Evolutionary conservation across 768 basidiomycete species (phyloP).

Genomic region (Chalciporus sphaerocephalus): DNA sequence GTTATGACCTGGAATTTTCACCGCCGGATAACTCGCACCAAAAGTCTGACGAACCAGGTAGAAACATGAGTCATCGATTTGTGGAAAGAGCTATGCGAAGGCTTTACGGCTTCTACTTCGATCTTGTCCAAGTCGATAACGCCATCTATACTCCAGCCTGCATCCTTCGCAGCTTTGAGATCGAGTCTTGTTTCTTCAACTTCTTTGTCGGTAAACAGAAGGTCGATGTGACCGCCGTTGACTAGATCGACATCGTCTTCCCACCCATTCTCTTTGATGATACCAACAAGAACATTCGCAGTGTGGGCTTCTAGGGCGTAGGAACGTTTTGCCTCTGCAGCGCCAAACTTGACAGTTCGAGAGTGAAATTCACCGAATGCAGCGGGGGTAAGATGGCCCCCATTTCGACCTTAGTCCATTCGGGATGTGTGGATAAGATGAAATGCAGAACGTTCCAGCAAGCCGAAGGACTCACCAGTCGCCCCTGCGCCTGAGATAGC

Average conservation of each 20-base stretch:
- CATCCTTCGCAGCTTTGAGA: slow-evolving; percentile 48
- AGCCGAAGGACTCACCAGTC: slow-evolving; percentile 47
- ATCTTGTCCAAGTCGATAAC: slow-evolving; percentile 46
- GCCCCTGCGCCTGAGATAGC: slow-evolving; percentile 58
- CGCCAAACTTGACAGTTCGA: slow-evolving; percentile 39
- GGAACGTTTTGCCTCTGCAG: slow-evolving; percentile 51
- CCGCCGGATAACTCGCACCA: slow-evolving; percentile 46
- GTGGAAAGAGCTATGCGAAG: background rate
- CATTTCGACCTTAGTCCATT: slow-evolving; percentile 58
- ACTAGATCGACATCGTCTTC: slow-evolving; percentile 57
- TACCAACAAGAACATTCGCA: slow-evolving; percentile 40
- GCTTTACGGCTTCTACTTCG: slow-evolving; percentile 45
- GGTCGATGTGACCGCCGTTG: slow-evolving; percentile 46
- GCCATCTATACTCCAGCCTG: slow-evolving; percentile 43
- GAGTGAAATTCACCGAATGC: slow-evolving; percentile 44
- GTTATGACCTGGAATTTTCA: slow-evolving; percentile 54
- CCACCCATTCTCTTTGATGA: slow-evolving; percentile 45
- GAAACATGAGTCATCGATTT: background rate
- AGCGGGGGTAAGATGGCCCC: slow-evolving; percentile 64
- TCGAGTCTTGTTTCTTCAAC: slow-evolving; percentile 37
- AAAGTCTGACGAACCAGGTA: slow-evolving; percentile 21
- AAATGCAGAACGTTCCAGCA: background rate
- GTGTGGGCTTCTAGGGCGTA: slow-evolving; percentile 59
- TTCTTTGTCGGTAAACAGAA: slow-evolving; percentile 49
- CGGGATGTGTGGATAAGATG: background rate